Percentiles rank a stretch among this genome's conserved stretches.
phyloP scores from a whole-genome alignment of 2,329 filamentous ascomycete species.

The Spiromastix sp. region DNA sequence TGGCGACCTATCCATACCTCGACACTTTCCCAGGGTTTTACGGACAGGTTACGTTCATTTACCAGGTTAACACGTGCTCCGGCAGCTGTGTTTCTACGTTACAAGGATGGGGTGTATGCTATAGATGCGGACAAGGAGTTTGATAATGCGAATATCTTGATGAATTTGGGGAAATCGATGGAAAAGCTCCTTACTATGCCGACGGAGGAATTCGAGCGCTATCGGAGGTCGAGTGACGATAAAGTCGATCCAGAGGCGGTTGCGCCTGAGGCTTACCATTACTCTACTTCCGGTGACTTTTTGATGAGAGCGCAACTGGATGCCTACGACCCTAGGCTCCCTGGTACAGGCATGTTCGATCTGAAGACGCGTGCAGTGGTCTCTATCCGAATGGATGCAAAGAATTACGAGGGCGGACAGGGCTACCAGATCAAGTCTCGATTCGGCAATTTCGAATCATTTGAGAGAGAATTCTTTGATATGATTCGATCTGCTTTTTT shows the following conservation, averaged over 20 bases:
- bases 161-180: constrained; percentile 89
- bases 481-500: constrained; percentile 92
- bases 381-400: constrained; percentile 78
- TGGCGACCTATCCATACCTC: constrained; percentile 64
- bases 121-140: constrained; percentile 94
- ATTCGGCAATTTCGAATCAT: constrained; percentile 77
- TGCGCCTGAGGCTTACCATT: constrained; percentile 73
- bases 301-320: constrained; percentile 93
- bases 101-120: constrained; percentile 77
- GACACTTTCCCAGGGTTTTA: constrained; percentile 59
- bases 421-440: constrained; percentile 78
- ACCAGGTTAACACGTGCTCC: constrained; percentile 64
- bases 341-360: constrained; percentile 90
- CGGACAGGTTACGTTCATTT: constrained; percentile 52
- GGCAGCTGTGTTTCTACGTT: constrained; percentile 69
- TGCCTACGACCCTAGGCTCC: constrained; percentile 73
- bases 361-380: constrained; percentile 90
- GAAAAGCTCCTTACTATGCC: constrained; percentile 85
- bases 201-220: constrained; percentile 75
- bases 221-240: constrained; percentile 58
- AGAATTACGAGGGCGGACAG: constrained; percentile 59
- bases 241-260: constrained; percentile 58
- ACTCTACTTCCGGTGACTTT: constrained; percentile 75
- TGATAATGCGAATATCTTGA: constrained; percentile 74
- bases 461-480: constrained; percentile 90